Base-by-base conservation (phyloP, 2,329 filamentous ascomycete genomes). In the Cercospora nicotianae region DNA sequence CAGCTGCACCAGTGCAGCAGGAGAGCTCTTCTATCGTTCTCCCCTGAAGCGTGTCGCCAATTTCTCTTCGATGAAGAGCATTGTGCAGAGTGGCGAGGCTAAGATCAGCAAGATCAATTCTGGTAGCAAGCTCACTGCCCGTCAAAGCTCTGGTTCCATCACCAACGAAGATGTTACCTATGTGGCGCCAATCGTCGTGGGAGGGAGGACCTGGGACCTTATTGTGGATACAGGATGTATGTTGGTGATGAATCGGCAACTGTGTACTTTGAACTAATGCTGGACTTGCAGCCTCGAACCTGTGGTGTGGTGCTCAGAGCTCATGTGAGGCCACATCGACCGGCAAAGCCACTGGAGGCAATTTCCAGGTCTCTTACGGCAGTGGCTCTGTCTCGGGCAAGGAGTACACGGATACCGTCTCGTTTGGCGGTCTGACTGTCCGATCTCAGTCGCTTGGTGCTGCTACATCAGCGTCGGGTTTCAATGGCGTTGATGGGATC, bases 201-300 rank as follows among this genome's bases (percentile, higher is more conserved):
- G 70, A 57, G 64, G 68, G 12, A 65, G 64, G 4, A 72, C 70
- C 13, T 69, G 66, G 64, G n/a, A 64, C 9, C 57, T 72, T 55
- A 70, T 70, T 20, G 68, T 72, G 18, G 70, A 72, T 62, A 72
- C 70, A 60, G 70, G 70, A 20, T 72, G 70, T 70, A 53, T 48
- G 68, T 70, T 28, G 9, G 8, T 16, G 5, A n/a, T 2, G 36
- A 5, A 26, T 7, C 5, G 28, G 16, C 13, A 20, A 42, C 10
- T 5, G 31, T 51, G 12, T 58, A 45, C 20, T 20, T n/a, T 12
- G 28, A 8, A 39, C 66, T 70, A 48, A 71, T 63, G 12, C 13
- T 31, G 48, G 23, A 23, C 12, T 36, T 23, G 12, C 23, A 70
- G 70, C 70, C 36, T 70, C 70, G 1, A 72, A 72, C 70, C 69